phyloP scores from a whole-genome alignment of 2,329 filamentous ascomycete species.

The Metarhizium guizhouense region DNA sequence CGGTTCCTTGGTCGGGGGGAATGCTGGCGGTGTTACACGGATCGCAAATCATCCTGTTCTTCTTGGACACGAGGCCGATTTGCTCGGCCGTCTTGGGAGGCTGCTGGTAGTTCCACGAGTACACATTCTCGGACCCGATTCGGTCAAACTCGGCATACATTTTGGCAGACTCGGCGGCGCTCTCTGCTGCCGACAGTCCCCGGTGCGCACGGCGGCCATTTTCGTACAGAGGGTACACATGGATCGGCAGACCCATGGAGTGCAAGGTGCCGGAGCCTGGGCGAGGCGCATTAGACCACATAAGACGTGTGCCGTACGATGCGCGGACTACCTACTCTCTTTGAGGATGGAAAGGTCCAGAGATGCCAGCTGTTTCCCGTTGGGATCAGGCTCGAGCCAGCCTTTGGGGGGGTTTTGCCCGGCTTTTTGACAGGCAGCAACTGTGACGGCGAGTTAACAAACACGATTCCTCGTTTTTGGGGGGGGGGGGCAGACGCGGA shows the following conservation, averaged over 20 bases:
- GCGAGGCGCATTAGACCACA: background rate
- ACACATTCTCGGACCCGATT: constrained; percentile 41
- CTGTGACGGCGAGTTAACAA: constrained; percentile 4
- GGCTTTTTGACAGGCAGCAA: constrained; percentile 24
- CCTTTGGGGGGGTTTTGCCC: constrained; percentile 39
- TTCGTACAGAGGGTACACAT: constrained; percentile 60
- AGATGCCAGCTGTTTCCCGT: constrained; percentile 33
- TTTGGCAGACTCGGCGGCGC: constrained; percentile 47
- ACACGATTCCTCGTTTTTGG: background rate
- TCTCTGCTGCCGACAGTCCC: constrained; percentile 43
- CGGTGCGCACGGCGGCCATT: constrained; percentile 51
- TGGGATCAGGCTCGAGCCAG: constrained; percentile 44
- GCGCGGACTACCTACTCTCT: constrained; percentile 17
- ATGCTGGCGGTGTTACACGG: constrained; percentile 41
- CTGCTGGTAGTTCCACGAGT: constrained; percentile 49
- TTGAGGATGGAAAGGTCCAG: constrained; percentile 35
- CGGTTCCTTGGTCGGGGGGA: too few relatives aligned
- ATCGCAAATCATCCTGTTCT: constrained; percentile 59
- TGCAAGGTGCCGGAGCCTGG: constrained; percentile 48
- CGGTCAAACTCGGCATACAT: constrained; percentile 54
- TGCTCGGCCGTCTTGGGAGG: constrained; percentile 32
- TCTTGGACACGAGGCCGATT: constrained; percentile 44
- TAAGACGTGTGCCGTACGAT: too few relatives aligned
- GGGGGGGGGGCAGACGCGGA: constrained; percentile 4
- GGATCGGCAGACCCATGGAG: constrained; percentile 52